Evolutionary conservation across 1,284 basidiomycete species (phyloP).

Genomic region (Golubevia pallescens): DNA sequence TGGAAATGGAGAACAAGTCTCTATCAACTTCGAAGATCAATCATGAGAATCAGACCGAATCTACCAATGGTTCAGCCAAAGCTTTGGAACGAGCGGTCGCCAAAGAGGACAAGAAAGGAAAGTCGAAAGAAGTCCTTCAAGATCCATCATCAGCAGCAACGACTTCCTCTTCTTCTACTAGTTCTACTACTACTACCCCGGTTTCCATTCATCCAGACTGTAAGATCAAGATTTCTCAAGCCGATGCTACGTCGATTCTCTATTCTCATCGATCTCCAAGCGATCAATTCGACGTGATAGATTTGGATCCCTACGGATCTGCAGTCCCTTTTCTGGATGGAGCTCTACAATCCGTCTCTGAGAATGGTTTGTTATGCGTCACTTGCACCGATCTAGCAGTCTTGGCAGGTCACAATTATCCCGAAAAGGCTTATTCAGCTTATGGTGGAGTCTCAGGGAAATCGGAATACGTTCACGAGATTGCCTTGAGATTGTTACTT

Average conservation of each 20-base stretch:
- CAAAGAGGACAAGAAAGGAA: not conserved
- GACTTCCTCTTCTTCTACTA: not conserved
- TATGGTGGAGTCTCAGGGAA: constrained; percentile 93
- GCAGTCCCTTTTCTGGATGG: constrained; percentile 95
- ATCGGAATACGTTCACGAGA: constrained; percentile 84
- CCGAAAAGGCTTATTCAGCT: constrained; percentile 72
- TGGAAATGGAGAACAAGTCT: not conserved
- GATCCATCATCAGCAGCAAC: not conserved
- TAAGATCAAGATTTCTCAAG: constrained; percentile 53
- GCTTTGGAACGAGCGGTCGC: no score
- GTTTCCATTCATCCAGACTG: constrained; percentile 53
- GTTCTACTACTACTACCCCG: not conserved
- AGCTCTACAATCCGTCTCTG: constrained; percentile 88
- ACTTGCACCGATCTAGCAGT: constrained; percentile 97
- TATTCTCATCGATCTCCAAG: constrained; percentile 80
- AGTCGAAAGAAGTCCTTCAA: not conserved
- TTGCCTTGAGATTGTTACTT: constrained; percentile 75
- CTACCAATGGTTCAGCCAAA: constrained; percentile 7
- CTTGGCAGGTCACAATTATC: constrained; percentile 89
- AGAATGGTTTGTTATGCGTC: constrained; percentile 83
- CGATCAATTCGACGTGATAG: constrained; percentile 86
- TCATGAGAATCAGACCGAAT: constrained; percentile 1
- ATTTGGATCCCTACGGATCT: constrained; percentile 96
- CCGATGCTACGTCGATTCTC: constrained; percentile 36
- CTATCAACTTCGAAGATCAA: constrained; percentile 3